These are phyloP conservation scores for Saccharomycopsis sp. DNA, from an alignment of 805 yeast genomes.

Conservation along the genomic window DNA sequence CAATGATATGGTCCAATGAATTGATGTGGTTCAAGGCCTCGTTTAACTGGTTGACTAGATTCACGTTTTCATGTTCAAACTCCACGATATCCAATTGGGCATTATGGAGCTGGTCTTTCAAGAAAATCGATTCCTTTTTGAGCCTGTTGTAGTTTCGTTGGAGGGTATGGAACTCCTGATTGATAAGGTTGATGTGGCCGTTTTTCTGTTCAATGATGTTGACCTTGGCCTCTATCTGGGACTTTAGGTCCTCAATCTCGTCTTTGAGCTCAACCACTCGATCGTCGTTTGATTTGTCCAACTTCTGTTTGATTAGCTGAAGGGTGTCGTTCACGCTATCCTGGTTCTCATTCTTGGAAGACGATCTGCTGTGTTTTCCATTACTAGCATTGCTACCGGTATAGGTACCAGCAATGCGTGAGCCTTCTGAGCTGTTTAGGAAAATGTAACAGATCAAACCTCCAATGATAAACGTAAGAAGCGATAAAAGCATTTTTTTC, in stretches of 20 bases:
- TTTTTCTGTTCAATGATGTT: constrained; percentile 20
- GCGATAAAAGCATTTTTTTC: neutral
- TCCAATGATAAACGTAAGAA: neutral
- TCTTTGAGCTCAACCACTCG: constrained; percentile 10
- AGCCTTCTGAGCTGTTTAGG: too few species aligned
- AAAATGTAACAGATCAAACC: constrained; percentile 1
- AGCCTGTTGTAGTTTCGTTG: constrained; percentile 18
- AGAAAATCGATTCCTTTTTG: constrained; percentile 15
- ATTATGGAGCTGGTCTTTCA: constrained; percentile 20
- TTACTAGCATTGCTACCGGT: neutral
- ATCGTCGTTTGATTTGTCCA: neutral
- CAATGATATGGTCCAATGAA: constrained; percentile 18
- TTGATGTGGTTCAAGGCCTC: constrained; percentile 20
- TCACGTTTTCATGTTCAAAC: constrained; percentile 19
- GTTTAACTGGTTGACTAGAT: constrained; percentile 17
- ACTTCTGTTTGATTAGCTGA: neutral
- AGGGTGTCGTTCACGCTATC: neutral
- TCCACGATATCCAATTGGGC: constrained; percentile 21
- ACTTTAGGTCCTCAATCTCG: constrained; percentile 10
- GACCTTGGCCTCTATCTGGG: constrained; percentile 15
- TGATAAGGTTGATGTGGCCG: constrained; percentile 20
- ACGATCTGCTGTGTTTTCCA: neutral
- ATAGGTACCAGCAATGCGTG: too few species aligned
- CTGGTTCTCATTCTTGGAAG: neutral
- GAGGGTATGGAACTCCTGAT: constrained; percentile 22